phyloP scores from a whole-genome alignment of 345 rosid species.

The Nephelium lappaceum region DNA sequence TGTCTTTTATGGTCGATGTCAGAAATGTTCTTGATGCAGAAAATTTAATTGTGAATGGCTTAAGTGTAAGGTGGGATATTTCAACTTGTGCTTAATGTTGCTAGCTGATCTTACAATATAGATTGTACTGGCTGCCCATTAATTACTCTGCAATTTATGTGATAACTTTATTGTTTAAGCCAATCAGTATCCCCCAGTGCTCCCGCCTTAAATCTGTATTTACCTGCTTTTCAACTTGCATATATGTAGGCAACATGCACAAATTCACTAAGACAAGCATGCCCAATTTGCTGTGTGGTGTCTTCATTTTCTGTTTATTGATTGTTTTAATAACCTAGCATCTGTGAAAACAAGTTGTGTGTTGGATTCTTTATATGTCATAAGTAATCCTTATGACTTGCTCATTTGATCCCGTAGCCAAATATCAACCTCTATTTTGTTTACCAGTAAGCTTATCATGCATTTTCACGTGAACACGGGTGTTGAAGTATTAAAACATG shows the following conservation, averaged over 20 bases:
- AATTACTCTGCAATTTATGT: neutral
- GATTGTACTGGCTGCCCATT: neutral
- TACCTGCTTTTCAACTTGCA: neutral
- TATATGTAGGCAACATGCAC: neutral
- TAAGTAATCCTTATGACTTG: neutral
- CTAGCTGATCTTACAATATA: conserved; percentile 9
- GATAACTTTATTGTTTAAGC: neutral
- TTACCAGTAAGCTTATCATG: neutral
- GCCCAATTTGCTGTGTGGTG: neutral
- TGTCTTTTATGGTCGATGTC: neutral
- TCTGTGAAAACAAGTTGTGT: neutral
- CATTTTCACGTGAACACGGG: conserved; percentile 52
- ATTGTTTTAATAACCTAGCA: neutral
- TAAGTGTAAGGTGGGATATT: neutral
- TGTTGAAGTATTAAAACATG: conserved; percentile 69
- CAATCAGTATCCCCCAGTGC: neutral
- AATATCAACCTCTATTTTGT: neutral
- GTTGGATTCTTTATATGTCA: neutral
- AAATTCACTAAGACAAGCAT: neutral
- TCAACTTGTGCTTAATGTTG: neutral
- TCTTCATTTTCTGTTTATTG: neutral
- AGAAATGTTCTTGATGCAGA: conserved; percentile 7
- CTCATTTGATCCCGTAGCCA: neutral
- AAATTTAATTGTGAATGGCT: neutral
- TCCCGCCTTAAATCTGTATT: neutral